Evolutionary conservation across 805 yeast genomes (phyloP).

Genomic region (Barnettozyma pratensis): DNA sequence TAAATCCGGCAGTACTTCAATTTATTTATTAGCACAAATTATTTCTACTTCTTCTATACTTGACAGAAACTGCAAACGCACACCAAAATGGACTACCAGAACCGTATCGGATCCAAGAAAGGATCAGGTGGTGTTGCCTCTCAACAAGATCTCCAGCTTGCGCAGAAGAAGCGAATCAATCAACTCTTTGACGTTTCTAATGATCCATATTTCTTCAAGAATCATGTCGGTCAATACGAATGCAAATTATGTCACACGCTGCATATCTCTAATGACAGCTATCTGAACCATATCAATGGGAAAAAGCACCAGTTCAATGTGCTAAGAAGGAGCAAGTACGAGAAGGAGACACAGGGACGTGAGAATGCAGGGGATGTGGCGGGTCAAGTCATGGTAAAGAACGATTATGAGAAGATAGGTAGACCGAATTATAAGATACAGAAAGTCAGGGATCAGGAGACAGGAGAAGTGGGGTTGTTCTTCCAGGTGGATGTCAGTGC

Average conservation of each 20-base stretch:
- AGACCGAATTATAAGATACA: conserved; percentile 65
- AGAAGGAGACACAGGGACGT: conserved; percentile 2
- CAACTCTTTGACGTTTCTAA: conserved; percentile 51
- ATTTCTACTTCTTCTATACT: background rate
- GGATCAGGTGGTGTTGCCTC: conserved; percentile 89
- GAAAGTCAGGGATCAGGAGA: conserved; percentile 60
- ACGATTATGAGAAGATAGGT: conserved; percentile 16
- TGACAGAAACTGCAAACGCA: background rate
- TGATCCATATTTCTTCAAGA: conserved; percentile 82
- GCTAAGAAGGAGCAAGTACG: conserved; percentile 50
- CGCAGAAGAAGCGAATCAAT: conserved; percentile 50
- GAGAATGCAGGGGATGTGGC: background rate
- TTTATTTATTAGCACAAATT: background rate
- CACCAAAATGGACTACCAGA: conserved; percentile 76
- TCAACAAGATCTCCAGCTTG: conserved; percentile 57
- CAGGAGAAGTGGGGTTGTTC: conserved; percentile 58
- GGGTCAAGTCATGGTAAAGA: conserved; percentile 8
- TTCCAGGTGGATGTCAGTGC: conserved; percentile 55
- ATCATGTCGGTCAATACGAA: conserved; percentile 79
- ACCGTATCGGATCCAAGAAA: conserved; percentile 83
- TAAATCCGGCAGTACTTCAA: too few species aligned
- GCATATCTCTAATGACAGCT: conserved; percentile 76
- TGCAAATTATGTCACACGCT: conserved; percentile 81
- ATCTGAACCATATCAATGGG: conserved; percentile 80
- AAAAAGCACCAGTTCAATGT: conserved; percentile 74